Percentiles rank a stretch among this genome's conserved stretches.
Evolutionary conservation across 2,329 filamentous ascomycete species (phyloP).

Genomic region (Mycocentrospora acerina): DNA sequence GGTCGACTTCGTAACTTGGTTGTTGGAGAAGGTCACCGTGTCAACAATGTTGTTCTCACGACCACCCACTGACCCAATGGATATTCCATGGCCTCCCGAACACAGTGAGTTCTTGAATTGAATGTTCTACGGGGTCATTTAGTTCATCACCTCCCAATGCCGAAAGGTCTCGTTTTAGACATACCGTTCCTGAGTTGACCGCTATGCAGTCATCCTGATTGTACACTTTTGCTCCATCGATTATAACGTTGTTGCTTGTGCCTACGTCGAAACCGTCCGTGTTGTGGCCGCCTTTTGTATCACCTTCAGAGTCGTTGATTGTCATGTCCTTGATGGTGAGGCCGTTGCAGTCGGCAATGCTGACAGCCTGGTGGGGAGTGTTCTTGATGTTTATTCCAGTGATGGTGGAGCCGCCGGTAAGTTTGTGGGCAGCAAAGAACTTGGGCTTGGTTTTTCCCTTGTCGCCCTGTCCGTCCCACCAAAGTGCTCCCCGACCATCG

Average conservation of each 20-base stretch:
- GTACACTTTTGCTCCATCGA: slow-evolving; percentile 53
- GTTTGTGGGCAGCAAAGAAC: slow-evolving; percentile 58
- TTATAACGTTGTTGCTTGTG: slow-evolving; percentile 49
- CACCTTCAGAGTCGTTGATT: slow-evolving; percentile 59
- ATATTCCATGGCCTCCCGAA: slow-evolving; percentile 58
- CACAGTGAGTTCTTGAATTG: slow-evolving; percentile 46
- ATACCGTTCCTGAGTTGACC: slow-evolving; percentile 55
- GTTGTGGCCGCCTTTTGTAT: slow-evolving; percentile 47
- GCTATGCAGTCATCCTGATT: slow-evolving; percentile 65
- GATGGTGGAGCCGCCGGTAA: slow-evolving; percentile 55
- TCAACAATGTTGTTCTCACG: slow-evolving; percentile 56
- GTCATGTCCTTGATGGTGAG: slow-evolving; percentile 53
- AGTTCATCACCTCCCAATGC: not conserved
- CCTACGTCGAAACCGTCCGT: slow-evolving; percentile 61
- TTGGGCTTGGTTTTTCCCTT: slow-evolving; percentile 48
- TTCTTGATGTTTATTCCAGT: slow-evolving; percentile 54
- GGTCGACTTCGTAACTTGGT: slow-evolving; percentile 52
- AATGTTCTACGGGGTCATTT: slow-evolving; percentile 19
- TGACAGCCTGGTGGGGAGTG: slow-evolving; percentile 56
- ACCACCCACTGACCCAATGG: slow-evolving; percentile 60
- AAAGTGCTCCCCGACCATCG: slow-evolving; percentile 58
- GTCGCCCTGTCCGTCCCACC: slow-evolving; percentile 53
- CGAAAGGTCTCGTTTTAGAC: slow-evolving; percentile 2
- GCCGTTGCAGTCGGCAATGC: slow-evolving; percentile 45
- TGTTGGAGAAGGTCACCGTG: slow-evolving; percentile 53